These are phyloP conservation scores for Aspergillus pseudoglaucus DNA, from an alignment of 2,329 filamentous ascomycete species.

Conservation along the genomic window DNA sequence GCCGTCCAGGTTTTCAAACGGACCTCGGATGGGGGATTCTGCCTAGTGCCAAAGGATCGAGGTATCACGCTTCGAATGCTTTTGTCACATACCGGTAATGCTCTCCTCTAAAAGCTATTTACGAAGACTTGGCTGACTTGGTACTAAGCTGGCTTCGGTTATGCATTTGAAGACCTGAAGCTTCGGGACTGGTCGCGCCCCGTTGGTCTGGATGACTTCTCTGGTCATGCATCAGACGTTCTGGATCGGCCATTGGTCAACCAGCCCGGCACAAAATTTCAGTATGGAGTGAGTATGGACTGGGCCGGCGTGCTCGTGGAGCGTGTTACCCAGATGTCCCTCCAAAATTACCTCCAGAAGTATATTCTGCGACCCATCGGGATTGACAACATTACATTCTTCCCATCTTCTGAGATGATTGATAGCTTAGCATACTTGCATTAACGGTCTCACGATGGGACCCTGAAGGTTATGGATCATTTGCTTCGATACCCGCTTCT, in stretches of 20 bases:
- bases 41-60: no score
- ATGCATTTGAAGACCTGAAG: conserved; percentile 42
- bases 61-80: no score
- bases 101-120: no score
- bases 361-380: background rate
- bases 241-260: conserved; percentile 50
- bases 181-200: conserved; percentile 39
- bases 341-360: conserved; percentile 14
- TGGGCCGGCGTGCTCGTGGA: conserved; percentile 50
- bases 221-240: conserved; percentile 48
- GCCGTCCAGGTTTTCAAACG: no score
- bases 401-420: background rate
- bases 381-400: background rate
- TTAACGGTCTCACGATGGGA: background rate
- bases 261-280: conserved; percentile 58
- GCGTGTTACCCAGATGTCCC: conserved; percentile 36
- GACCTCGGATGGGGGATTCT: no score
- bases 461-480: background rate
- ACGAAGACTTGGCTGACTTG: background rate
- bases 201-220: conserved; percentile 53
- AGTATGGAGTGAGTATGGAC: conserved; percentile 53
- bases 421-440: background rate
- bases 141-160: conserved; percentile 32
- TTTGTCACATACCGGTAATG: no score
- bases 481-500: background rate